Conservation (phyloP, 2,329 filamentous ascomycete species). For the Sarocladium brachiariae region DNA sequence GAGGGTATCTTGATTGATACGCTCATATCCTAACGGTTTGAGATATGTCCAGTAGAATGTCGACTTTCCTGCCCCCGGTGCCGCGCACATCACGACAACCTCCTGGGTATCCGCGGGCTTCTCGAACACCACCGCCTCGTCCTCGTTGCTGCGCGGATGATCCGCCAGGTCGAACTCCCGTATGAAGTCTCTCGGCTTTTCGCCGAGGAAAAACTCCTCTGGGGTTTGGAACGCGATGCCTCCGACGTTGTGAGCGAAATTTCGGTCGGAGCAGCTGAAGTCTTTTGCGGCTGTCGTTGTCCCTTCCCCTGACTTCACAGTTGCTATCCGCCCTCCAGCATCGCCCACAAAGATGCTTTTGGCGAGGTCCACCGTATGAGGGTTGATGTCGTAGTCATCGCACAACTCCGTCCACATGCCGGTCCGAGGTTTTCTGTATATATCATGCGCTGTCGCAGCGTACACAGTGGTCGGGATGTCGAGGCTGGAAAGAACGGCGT, state of each 20-base stretch:
- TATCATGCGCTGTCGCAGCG: constrained; percentile 76
- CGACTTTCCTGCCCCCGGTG: constrained; percentile 85
- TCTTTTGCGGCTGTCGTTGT: constrained; percentile 31
- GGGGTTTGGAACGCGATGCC: constrained; percentile 78
- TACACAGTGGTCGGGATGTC: constrained; percentile 75
- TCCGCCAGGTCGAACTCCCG: constrained; percentile 64
- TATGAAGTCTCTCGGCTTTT: constrained; percentile 57
- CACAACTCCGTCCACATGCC: constrained; percentile 76
- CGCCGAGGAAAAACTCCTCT: constrained; percentile 81
- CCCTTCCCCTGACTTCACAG: constrained; percentile 15
- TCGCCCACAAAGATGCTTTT: constrained; percentile 85
- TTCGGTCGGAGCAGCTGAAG: constrained; percentile 62
- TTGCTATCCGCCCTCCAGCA: constrained; percentile 57
- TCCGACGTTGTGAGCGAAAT: constrained; percentile 73
- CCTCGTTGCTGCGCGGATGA: constrained; percentile 39
- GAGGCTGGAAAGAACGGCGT: constrained; percentile 60
- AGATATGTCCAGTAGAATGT: constrained; percentile 79
- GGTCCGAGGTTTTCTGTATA: constrained; percentile 75
- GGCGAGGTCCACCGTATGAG: constrained; percentile 56
- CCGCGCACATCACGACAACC: constrained; percentile 79
- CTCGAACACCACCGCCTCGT: constrained; percentile 36
- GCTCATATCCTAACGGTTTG: constrained; percentile 69
- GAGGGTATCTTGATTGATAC: constrained; percentile 85
- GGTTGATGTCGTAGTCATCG: constrained; percentile 52
- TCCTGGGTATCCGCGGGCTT: constrained; percentile 59